Base-by-base conservation (phyloP, 352 stramenopile genomes). In the Pythium chondricola region DNA sequence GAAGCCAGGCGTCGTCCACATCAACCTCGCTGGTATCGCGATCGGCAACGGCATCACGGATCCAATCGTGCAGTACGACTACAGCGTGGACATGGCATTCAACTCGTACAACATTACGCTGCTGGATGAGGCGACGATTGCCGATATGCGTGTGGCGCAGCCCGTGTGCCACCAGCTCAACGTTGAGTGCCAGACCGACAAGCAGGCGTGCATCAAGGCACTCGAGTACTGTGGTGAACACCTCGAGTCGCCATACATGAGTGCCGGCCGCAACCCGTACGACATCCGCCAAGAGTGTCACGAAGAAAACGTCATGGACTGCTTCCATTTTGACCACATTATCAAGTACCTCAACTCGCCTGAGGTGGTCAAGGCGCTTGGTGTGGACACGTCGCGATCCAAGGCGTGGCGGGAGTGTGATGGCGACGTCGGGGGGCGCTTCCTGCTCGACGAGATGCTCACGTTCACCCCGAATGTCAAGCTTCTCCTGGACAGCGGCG, bases 401-500 rank as follows among this genome's bases (percentile, higher is more conserved):
- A 66, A 81, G 44, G 44, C 76, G 27, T 98, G 95, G 95, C 55
- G 85, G 21, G 79, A 86, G 25, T 98, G 95, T 55, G 97, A 98
- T 70, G 86, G 85, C 49, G 69, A 83, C 3, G 87, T 98, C n/a
- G 93, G 96, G 48, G 56, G 78, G 32, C 73, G 84, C 7, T 98
- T 98, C 52, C 67, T 52, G 21, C 67, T 72, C 27, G 94, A 98
- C 60, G 93, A 91, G 75, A 98, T 98, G 80, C 78, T 89, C 41
- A 69, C 91, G 35, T 95, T 90, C 56, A 66, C 75, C 10, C 35
- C 56, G 11, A 73, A 81, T 18, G 48, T 97, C 21, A 61, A 63
- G 3, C 75, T 88, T 20, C 58, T 98, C 40, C 65, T 98, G 7
- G 47, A 74, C 24, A 38, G 32, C 6, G 61, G 32, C 29, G 30